A percentile compares a stretch with the other conserved stretches of the same genome.
Evolutionary conservation across 2,329 filamentous ascomycete genomes (phyloP).

Genomic region (Ceratocystis lukuohia): DNA sequence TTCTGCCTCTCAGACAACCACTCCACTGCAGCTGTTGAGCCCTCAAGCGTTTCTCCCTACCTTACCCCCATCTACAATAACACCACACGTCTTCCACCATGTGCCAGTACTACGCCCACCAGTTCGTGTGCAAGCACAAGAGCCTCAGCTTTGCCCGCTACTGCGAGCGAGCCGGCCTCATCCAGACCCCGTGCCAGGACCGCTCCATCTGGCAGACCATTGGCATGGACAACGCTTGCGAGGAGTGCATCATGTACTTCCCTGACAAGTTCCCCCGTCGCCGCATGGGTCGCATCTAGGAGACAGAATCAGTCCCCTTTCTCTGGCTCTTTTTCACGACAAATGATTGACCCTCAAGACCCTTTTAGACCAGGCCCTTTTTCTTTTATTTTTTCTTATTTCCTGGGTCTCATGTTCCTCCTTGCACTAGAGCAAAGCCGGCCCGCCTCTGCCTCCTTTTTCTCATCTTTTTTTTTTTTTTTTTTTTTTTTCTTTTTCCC

Average conservation of each 20-base stretch:
- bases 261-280: conserved; percentile 23
- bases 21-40: not conserved
- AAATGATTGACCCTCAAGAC: not conserved
- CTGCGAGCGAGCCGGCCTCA: conserved; percentile 27
- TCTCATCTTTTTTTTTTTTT: not conserved
- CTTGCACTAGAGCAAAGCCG: not conserved
- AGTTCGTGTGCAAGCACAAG: conserved; percentile 28
- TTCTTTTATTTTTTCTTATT: not conserved
- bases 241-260: conserved; percentile 27
- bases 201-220: conserved; percentile 29
- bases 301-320: not conserved
- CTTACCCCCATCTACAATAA: not conserved
- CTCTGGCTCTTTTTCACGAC: no score
- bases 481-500: not conserved
- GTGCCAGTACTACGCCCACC: conserved; percentile 31
- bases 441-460: not conserved
- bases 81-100: conserved; percentile 21
- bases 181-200: conserved; percentile 28
- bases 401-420: not conserved
- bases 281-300: conserved; percentile 13
- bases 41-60: not conserved
- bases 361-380: not conserved
- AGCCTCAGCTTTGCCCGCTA: conserved; percentile 28
- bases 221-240: conserved; percentile 27
- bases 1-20: not conserved